Conservation (phyloP, 371 early-diverging fungal genomes). For the Choanephora cucurbitarum region DNA sequence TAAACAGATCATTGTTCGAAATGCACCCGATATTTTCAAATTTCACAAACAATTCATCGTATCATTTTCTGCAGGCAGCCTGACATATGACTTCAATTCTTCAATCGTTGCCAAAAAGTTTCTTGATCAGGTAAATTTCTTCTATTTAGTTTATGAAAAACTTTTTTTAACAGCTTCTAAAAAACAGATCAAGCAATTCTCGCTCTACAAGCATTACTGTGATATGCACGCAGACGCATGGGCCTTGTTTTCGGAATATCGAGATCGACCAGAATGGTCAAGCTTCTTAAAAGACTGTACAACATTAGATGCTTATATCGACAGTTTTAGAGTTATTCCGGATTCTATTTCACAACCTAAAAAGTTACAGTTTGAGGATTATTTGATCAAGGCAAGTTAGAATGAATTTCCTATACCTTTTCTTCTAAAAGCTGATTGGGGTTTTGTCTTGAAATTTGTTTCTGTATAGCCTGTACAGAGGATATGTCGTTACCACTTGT, state of each 20-base stretch:
- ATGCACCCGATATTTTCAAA: constrained; percentile 33
- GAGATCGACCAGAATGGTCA: constrained; percentile 46
- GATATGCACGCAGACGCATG: constrained; percentile 44
- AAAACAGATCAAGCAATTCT: constrained; percentile 33
- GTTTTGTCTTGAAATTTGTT: too few species aligned
- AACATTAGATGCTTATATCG: constrained; percentile 12
- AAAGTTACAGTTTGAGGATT: constrained; percentile 49
- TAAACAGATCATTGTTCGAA: constrained; percentile 36
- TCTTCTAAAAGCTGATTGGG: too few species aligned
- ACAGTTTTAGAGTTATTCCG: constrained; percentile 2
- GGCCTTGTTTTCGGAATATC: constrained; percentile 37
- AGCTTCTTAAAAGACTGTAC: constrained; percentile 37
- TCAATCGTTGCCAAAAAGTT: constrained; percentile 37
- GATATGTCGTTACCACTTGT: constrained; percentile 49
- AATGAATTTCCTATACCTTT: background rate
- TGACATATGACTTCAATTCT: background rate
- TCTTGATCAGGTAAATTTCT: constrained; percentile 38
- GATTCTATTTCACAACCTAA: constrained; percentile 16
- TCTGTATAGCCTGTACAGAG: constrained; percentile 47
- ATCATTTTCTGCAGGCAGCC: background rate
- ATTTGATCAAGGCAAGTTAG: constrained; percentile 42
- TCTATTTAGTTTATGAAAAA: background rate
- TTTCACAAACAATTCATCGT: constrained; percentile 38
- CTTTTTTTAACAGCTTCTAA: background rate
- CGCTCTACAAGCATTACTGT: constrained; percentile 46